Percentiles rank a stretch among this genome's conserved stretches.
Conservation (phyloP, 139 green algal genomes). For the Haematococcus lacustris region DNA sequence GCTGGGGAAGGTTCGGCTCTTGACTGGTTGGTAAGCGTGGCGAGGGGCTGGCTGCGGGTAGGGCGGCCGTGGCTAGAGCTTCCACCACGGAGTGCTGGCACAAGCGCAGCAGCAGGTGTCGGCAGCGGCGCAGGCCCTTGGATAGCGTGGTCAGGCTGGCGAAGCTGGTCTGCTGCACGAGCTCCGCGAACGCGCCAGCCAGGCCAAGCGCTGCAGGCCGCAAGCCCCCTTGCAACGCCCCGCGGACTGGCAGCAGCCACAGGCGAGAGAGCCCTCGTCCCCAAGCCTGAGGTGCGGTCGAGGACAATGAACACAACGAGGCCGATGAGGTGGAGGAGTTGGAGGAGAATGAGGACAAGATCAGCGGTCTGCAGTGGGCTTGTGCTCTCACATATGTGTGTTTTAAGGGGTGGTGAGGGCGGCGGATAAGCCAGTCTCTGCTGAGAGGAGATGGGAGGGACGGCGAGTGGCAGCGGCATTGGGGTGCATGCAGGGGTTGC, state of each 20-base stretch:
- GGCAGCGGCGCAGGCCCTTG: constrained; percentile 15
- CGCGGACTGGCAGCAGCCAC: constrained; percentile 28
- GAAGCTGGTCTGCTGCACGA: constrained; percentile 25
- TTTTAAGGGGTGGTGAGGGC: background rate
- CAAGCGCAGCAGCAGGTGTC: background rate
- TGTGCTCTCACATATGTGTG: background rate
- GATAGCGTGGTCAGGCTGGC: constrained; percentile 32
- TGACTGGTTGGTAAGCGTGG: background rate
- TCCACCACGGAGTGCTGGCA: background rate
- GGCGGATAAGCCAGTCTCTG: background rate
- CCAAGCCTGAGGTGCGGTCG: constrained; percentile 10
- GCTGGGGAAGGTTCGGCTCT: background rate
- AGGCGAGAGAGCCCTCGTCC: constrained; percentile 46
- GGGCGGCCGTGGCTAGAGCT: background rate
- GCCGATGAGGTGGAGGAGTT: background rate
- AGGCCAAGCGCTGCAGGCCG: background rate
- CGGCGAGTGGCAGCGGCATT: no score
- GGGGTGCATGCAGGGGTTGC: no score
- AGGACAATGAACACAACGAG: background rate
- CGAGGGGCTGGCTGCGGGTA: background rate
- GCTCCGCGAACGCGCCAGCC: constrained; percentile 8
- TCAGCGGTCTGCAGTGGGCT: background rate
- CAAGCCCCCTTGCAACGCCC: constrained; percentile 13
- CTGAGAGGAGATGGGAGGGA: background rate
- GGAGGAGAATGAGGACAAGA: background rate